phyloP scores from a whole-genome alignment of 2,329 filamentous ascomycete genomes.

The Clarireedia monteithiana region DNA sequence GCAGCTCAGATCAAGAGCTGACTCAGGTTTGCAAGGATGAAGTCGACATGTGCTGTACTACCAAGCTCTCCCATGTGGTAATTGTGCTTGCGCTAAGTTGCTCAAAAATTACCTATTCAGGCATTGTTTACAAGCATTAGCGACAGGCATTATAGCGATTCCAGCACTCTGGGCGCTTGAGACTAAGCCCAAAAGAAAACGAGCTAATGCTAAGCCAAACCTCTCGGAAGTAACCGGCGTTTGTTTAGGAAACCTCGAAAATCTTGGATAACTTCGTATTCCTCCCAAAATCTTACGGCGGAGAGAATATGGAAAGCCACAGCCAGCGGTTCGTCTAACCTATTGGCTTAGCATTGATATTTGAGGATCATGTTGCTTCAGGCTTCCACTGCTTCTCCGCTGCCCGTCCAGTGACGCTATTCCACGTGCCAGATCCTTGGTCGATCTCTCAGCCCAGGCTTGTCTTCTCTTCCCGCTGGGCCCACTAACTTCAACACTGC shows the following conservation, averaged over 20 bases:
- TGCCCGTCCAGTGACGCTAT: not conserved
- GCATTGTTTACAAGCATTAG: too few relatives aligned
- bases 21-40: too few relatives aligned
- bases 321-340: constrained; percentile 5
- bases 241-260: not conserved
- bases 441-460: too few relatives aligned
- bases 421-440: not conserved
- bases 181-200: not conserved
- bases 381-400: not conserved
- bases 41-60: too few relatives aligned
- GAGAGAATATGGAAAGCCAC: not conserved
- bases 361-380: not conserved
- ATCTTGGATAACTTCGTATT: not conserved
- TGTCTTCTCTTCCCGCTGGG: not conserved
- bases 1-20: too few relatives aligned
- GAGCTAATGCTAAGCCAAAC: not conserved
- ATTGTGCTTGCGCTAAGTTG: too few relatives aligned
- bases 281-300: not conserved
- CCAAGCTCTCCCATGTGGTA: too few relatives aligned
- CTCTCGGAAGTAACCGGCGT: not conserved
- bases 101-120: too few relatives aligned
- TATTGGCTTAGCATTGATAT: constrained; percentile 1
- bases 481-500: too few relatives aligned
- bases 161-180: not conserved
- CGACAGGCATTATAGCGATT: not conserved